A percentile compares a stretch with the other conserved stretches of the same genome.
phyloP scores from a whole-genome alignment of 441 rosid genomes.

The Theobroma grandiflorum region DNA sequence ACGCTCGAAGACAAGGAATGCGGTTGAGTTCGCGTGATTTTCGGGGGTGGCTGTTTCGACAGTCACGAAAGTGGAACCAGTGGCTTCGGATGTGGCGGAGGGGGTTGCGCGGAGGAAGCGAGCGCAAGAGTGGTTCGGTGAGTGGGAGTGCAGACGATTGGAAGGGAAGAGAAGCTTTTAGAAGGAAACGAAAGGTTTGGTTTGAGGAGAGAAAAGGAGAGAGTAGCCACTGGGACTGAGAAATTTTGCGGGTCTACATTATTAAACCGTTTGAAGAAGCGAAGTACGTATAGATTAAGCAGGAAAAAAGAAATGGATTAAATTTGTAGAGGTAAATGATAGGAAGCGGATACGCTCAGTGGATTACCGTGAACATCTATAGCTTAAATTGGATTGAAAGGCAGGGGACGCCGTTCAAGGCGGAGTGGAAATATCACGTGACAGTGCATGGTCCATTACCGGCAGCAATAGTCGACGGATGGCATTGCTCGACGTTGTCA shows the following conservation, averaged over 20 bases:
- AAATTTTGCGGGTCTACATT: neutral
- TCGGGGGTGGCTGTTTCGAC: constrained; percentile 30
- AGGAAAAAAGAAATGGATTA: neutral
- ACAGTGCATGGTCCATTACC: neutral
- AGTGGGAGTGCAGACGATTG: constrained; percentile 6
- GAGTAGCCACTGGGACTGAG: constrained; percentile 24
- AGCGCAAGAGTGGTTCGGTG: neutral
- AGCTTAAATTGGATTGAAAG: too few species aligned
- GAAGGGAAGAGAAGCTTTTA: constrained; percentile 12
- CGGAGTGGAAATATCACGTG: neutral
- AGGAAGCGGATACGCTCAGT: neutral
- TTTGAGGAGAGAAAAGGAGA: constrained; percentile 25
- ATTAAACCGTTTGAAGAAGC: neutral
- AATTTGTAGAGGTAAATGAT: neutral
- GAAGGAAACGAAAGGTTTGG: constrained; percentile 1
- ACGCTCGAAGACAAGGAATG: constrained; percentile 47
- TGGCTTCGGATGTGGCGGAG: constrained; percentile 20
- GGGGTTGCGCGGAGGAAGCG: constrained; percentile 19
- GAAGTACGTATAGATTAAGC: too few species aligned
- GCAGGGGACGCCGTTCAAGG: too few species aligned
- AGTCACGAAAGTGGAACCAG: constrained; percentile 30
- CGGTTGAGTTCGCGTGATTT: constrained; percentile 26
- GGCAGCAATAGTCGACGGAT: neutral
- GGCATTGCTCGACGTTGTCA: neutral
- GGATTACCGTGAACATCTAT: neutral